Percentiles rank a stretch among this genome's conserved stretches.
These are phyloP conservation scores for Ceratocystis ficicola DNA, from an alignment of 2,329 filamentous ascomycete species.

Conservation along the genomic window DNA sequence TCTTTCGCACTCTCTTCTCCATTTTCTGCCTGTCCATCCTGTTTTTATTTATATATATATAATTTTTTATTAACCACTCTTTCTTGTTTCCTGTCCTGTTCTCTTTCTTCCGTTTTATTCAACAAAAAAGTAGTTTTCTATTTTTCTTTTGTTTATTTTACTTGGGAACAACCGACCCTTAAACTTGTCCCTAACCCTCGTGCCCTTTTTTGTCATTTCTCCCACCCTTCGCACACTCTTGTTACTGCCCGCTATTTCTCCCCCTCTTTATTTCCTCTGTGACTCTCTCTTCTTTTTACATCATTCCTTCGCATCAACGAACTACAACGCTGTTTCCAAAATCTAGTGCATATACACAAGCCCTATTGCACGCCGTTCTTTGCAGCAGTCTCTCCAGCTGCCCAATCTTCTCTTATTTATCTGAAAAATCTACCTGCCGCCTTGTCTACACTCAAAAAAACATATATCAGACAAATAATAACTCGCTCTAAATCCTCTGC, in stretches of 20 bases:
- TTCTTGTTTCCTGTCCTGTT: neutral
- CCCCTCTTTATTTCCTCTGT: slow-evolving; percentile 8
- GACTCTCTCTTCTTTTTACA: neutral
- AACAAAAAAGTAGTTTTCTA: neutral
- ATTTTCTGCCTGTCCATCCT: neutral
- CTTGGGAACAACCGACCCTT: neutral
- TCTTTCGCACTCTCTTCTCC: neutral
- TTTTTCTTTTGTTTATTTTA: neutral
- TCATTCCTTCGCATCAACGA: neutral
- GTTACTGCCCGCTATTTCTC: neutral
- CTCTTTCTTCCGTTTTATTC: neutral
- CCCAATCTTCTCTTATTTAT: neutral
- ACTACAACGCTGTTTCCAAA: neutral
- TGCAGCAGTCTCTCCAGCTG: neutral
- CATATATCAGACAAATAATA: neutral
- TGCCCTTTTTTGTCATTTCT: neutral
- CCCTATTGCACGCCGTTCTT: neutral
- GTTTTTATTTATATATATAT: neutral
- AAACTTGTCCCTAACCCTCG: neutral
- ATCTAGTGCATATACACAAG: neutral
- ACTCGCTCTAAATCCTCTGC: neutral
- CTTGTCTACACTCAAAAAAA: neutral
- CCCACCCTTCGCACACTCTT: neutral
- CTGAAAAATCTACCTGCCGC: neutral
- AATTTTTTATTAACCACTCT: neutral